Evolutionary conservation across 2,329 filamentous ascomycete species (phyloP).

Genomic region (Sclerotinia trifoliorum): DNA sequence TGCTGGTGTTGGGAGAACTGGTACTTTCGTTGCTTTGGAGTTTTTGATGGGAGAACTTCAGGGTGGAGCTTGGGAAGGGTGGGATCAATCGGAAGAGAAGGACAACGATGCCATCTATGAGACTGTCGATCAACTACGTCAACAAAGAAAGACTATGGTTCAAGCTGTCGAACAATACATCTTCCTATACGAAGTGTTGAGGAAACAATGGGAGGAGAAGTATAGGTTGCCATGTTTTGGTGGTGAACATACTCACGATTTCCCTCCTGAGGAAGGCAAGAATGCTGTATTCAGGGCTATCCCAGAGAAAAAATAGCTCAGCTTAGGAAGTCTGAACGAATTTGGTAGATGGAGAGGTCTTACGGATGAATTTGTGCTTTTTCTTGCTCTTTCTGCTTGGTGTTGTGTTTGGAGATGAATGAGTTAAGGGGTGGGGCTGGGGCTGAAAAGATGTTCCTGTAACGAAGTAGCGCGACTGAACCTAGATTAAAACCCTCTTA

Average conservation of each 20-base stretch:
- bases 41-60: conserved; percentile 82
- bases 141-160: conserved; percentile 94
- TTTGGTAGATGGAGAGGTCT: conserved; percentile 7
- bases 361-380: conserved; percentile 5
- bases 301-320: conserved; percentile 4
- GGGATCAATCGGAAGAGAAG: conserved; percentile 38
- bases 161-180: conserved; percentile 80
- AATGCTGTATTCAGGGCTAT: conserved; percentile 15
- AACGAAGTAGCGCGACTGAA: background rate
- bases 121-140: conserved; percentile 75
- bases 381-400: conserved; percentile 7
- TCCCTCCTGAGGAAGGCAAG: conserved; percentile 20
- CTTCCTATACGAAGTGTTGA: conserved; percentile 86
- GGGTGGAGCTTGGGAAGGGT: conserved; percentile 54
- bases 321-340: background rate
- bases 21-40: conserved; percentile 95
- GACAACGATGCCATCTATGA: conserved; percentile 69
- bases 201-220: conserved; percentile 69
- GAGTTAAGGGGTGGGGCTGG: background rate
- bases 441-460: background rate
- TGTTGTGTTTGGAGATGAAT: conserved; percentile 5
- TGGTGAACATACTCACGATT: conserved; percentile 33
- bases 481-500: conserved; percentile 1
- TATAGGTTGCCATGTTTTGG: conserved; percentile 43
- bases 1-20: conserved; percentile 89